These are phyloP conservation scores for Panicum hallii DNA, from an alignment of 202 grass and related monocot species.

Conservation along the genomic window DNA sequence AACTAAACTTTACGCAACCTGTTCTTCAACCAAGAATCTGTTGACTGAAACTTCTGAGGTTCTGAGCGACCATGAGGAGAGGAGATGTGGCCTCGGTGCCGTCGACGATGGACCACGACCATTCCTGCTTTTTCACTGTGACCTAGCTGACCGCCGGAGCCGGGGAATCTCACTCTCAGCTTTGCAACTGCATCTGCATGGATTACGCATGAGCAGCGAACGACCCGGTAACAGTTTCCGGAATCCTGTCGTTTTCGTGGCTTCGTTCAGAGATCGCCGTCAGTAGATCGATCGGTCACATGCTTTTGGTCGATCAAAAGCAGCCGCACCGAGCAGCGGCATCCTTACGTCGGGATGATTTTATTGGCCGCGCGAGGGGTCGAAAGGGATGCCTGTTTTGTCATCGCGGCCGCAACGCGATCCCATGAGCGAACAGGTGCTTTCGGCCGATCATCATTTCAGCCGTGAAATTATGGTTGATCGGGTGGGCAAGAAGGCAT, in stretches of 20 bases:
- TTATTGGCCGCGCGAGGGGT: slow-evolving; percentile 16
- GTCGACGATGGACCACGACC: background rate
- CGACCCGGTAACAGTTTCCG: slow-evolving; percentile 15
- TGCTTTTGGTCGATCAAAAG: slow-evolving; percentile 47
- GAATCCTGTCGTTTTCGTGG: slow-evolving; percentile 46
- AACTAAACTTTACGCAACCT: slow-evolving; percentile 47
- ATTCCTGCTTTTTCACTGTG: slow-evolving; percentile 10
- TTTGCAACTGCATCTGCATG: slow-evolving; percentile 48
- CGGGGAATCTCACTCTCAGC: slow-evolving; percentile 42
- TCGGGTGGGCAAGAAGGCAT: slow-evolving; percentile 33
- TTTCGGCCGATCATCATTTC: slow-evolving; percentile 16
- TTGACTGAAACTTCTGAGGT: slow-evolving; percentile 40
- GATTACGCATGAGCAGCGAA: slow-evolving; percentile 22
- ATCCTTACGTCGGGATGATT: background rate
- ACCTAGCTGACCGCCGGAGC: background rate
- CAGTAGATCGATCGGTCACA: slow-evolving; percentile 49
- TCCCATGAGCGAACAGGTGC: slow-evolving; percentile 21
- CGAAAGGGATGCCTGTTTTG: slow-evolving; percentile 23
- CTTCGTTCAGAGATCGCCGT: slow-evolving; percentile 54
- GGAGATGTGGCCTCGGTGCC: slow-evolving; percentile 10
- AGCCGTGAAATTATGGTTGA: slow-evolving; percentile 12
- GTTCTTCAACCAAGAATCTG: slow-evolving; percentile 26
- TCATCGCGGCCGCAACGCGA: background rate
- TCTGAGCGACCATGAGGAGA: slow-evolving; percentile 8
- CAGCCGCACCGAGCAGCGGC: background rate